Percentiles rank a stretch among this genome's conserved stretches.
phyloP scores from a whole-genome alignment of 2,329 filamentous ascomycete species.

The Fusarium sp. region DNA sequence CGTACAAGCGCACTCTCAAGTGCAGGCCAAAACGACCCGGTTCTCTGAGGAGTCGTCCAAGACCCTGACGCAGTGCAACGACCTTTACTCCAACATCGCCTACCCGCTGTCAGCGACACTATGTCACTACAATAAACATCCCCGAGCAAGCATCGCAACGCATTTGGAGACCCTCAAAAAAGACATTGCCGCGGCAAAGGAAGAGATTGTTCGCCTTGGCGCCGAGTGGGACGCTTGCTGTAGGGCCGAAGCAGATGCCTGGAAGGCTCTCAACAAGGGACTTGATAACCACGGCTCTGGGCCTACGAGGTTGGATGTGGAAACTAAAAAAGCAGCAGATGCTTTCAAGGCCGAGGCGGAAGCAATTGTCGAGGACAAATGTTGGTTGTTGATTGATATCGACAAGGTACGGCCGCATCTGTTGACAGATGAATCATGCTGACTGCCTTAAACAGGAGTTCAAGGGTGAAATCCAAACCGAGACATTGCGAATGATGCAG shows the following conservation, averaged over 20 bases:
- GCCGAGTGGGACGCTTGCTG: slow-evolving; percentile 45
- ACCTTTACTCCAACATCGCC: slow-evolving; percentile 48
- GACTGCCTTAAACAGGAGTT: slow-evolving; percentile 43
- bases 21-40: slow-evolving; percentile 34
- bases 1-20: slow-evolving; percentile 36
- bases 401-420: slow-evolving; percentile 41
- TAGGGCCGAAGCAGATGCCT: slow-evolving; percentile 31
- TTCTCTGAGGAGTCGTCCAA: slow-evolving; percentile 37
- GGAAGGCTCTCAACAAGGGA: slow-evolving; percentile 27
- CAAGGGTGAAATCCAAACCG: slow-evolving; percentile 39
- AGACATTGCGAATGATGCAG: slow-evolving; percentile 46
- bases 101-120: slow-evolving; percentile 49
- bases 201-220: slow-evolving; percentile 39
- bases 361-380: slow-evolving; percentile 38
- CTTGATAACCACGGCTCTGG: neutral
- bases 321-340: neutral
- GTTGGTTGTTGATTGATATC: slow-evolving; percentile 41
- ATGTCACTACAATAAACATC: slow-evolving; percentile 42
- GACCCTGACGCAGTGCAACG: slow-evolving; percentile 27
- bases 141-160: slow-evolving; percentile 41
- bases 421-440: neutral
- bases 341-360: slow-evolving; percentile 39
- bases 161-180: slow-evolving; percentile 43
- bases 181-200: slow-evolving; percentile 38
- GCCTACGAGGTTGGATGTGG: neutral